Evolutionary conservation across 208 protist genomes (phyloP).

Genomic region (Crithidia sp.): DNA sequence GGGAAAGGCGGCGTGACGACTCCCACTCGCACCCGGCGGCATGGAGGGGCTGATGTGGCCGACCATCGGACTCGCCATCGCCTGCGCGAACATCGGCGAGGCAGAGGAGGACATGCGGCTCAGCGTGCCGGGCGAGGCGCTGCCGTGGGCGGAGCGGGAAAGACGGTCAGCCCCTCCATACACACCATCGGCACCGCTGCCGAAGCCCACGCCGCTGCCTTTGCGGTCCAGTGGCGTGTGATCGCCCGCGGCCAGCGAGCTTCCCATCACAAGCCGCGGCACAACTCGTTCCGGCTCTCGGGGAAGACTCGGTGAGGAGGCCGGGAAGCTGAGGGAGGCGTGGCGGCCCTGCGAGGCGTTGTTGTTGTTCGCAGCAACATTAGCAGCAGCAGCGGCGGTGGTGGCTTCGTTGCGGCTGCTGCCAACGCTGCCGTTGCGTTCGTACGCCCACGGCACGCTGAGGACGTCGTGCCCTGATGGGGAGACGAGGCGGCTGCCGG

Average conservation of each 20-base stretch:
- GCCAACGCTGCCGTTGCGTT: constrained; percentile 7
- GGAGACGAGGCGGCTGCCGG: constrained; percentile 1
- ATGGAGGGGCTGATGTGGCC: constrained; percentile 4
- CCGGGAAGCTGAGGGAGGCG: neutral
- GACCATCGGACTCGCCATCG: constrained; percentile 14
- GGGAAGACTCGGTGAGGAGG: neutral
- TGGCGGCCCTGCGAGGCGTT: neutral
- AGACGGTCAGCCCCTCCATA: constrained; percentile 1
- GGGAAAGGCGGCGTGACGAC: constrained; percentile 12
- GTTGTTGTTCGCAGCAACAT: too few relatives aligned
- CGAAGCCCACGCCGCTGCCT: constrained; percentile 1
- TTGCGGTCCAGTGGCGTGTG: constrained; percentile 20
- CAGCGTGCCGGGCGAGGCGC: constrained; percentile 10
- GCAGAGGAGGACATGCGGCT: constrained; percentile 20
- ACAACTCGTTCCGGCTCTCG: constrained; percentile 14
- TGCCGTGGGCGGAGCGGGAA: constrained; percentile 22
- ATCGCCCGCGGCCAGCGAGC: neutral
- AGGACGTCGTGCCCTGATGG: neutral
- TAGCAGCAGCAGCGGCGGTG: neutral
- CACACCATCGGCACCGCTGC: constrained; percentile 10
- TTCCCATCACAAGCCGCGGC: constrained; percentile 18
- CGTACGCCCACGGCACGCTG: constrained; percentile 5
- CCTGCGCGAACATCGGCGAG: constrained; percentile 25
- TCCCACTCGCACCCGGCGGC: constrained; percentile 1
- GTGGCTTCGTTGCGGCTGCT: constrained; percentile 10